Evolutionary conservation across 176 grass and related monocot genomes (phyloP).

Genomic region (Aegilops bicornis): DNA sequence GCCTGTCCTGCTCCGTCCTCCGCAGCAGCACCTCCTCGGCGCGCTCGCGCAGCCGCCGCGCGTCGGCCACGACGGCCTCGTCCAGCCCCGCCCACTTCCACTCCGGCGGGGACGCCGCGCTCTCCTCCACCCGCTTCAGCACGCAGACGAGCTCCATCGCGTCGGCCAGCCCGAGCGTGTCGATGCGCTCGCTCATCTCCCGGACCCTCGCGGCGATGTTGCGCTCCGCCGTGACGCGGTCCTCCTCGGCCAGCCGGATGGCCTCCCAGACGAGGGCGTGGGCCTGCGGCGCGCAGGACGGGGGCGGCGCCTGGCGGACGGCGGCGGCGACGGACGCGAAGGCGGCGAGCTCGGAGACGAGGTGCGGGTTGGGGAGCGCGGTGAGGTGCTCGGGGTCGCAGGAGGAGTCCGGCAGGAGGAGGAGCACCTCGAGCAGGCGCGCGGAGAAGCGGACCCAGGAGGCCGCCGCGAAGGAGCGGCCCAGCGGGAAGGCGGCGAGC

Average conservation of each 20-base stretch:
- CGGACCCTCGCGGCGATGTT: conserved; percentile 49
- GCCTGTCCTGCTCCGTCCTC: conserved; percentile 46
- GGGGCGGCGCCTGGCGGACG: conserved; percentile 40
- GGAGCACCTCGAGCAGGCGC: conserved; percentile 71
- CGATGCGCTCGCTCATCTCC: conserved; percentile 62
- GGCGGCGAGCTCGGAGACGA: conserved; percentile 50
- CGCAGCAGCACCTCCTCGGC: conserved; percentile 45
- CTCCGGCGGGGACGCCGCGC: conserved; percentile 25
- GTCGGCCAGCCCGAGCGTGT: conserved; percentile 62
- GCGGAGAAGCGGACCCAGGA: conserved; percentile 82
- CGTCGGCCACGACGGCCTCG: conserved; percentile 42
- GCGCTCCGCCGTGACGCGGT: conserved; percentile 44
- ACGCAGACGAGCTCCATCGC: conserved; percentile 66
- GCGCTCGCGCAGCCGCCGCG: conserved; percentile 34
- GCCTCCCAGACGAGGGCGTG: conserved; percentile 55
- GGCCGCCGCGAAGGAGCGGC: conserved; percentile 53
- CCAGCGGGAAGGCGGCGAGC: conserved; percentile 65
- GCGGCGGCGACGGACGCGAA: conserved; percentile 50
- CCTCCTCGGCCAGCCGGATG: conserved; percentile 58
- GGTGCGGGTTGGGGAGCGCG: conserved; percentile 44
- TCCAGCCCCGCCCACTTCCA: conserved; percentile 70
- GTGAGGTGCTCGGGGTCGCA: conserved; percentile 37
- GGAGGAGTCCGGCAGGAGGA: conserved; percentile 49
- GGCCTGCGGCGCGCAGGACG: conserved; percentile 13
- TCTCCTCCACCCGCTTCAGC: conserved; percentile 52